Base-by-base conservation (phyloP, 768 basidiomycete genomes). In the Coprinellus micaceus region DNA sequence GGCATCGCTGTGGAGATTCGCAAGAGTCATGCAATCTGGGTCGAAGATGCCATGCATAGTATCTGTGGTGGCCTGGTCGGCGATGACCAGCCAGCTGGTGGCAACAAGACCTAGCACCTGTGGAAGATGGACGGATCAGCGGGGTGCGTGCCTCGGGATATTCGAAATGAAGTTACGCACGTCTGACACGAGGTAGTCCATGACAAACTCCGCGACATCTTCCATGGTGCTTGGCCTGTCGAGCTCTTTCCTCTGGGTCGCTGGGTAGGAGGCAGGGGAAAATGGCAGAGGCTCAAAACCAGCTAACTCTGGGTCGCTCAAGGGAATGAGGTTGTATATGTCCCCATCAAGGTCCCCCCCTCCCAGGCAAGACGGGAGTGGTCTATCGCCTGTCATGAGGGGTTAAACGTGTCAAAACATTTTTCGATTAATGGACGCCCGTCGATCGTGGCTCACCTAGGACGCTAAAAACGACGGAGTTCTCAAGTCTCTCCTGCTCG, bases 341-440 rank as follows among this genome's bases (percentile, higher is more conserved):
- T 86, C 85, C 22, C 86, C 86, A 63, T 89, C 87, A 10, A 88
- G 70, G 63, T 89, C 88, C 0, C 86, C 87, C 1, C 87, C 87
- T 2, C 86, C 85, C 0, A 86, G 74, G 56, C 74, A 84, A 3
- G 84, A 82, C 0, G 85, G 80, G 12, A 88, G 62, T 0, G 88
- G 84, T 17, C 86, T 77, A 17, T 66, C 52, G 6, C 86, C 87
- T 87, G 48, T 3, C 46, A 41, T 33, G 29, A 26, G n/a, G n/a
- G n/a, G n/a, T n/a, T n/a, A n/a, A n/a, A n/a, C n/a, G n/a, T n/a
- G n/a, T n/a, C n/a, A n/a, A n/a, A n/a, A n/a, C n/a, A n/a, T n/a
- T n/a, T n/a, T n/a, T n/a, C n/a, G n/a, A n/a, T n/a, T n/a, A n/a
- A n/a, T n/a, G n/a, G n/a, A n/a, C n/a, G n/a, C n/a, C n/a, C n/a